phyloP scores from a whole-genome alignment of 441 rosid genomes.

The Pelargonium citronellum region DNA sequence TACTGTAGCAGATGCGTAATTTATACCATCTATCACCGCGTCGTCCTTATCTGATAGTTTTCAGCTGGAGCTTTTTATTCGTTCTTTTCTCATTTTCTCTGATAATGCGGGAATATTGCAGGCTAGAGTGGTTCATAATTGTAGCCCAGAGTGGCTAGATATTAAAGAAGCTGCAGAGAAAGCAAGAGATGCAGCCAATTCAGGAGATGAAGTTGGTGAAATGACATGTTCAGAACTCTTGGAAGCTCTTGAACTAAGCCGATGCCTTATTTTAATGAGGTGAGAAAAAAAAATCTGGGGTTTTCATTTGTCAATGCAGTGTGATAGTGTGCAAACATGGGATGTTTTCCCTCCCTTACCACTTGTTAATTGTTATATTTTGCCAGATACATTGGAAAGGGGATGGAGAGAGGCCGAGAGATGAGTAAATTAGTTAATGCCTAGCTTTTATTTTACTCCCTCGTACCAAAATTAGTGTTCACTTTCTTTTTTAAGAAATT shows the following conservation, averaged over 20 bases:
- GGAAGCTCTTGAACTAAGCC: constrained; percentile 98
- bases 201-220: constrained; percentile 84
- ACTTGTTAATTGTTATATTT: not conserved
- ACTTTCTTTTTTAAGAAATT: too few species aligned
- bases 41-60: constrained; percentile 1
- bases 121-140: constrained; percentile 93
- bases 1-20: constrained; percentile 1
- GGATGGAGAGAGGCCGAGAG: too few species aligned
- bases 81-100: not conserved
- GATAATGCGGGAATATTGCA: constrained; percentile 27
- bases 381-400: not conserved
- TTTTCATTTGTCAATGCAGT: not conserved
- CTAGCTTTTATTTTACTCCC: too few species aligned
- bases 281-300: constrained; percentile 23
- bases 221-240: constrained; percentile 90
- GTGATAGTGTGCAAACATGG: not conserved
- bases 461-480: too few species aligned
- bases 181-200: constrained; percentile 63
- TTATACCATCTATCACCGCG: constrained; percentile 5
- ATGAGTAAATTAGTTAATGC: too few species aligned
- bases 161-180: constrained; percentile 92
- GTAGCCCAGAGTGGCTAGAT: constrained; percentile 78
- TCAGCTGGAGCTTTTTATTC: constrained; percentile 6
- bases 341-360: not conserved
- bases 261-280: constrained; percentile 98